Evolutionary conservation across 805 yeast species (phyloP).

Genomic region (Candida khao-thaluensis): DNA sequence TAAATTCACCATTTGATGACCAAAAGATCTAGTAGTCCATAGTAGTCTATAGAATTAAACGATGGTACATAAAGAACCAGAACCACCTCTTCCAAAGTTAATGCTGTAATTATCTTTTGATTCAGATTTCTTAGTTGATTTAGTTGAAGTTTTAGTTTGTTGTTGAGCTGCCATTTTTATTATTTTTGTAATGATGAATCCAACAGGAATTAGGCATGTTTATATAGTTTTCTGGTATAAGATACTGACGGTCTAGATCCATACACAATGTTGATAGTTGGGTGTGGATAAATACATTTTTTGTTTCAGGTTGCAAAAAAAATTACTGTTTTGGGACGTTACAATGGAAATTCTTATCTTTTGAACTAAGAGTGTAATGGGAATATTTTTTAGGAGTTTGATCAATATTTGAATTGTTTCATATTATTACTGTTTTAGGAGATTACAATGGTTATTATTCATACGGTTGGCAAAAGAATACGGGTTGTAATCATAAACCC

Average conservation of each 20-base stretch:
- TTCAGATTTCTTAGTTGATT: slow-evolving; percentile 3
- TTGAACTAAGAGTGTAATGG: too few species aligned
- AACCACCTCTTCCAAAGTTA: slow-evolving; percentile 2
- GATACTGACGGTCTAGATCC: too few species aligned
- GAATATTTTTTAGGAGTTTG: background rate
- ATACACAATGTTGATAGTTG: too few species aligned
- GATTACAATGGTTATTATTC: too few species aligned
- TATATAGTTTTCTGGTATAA: slow-evolving; percentile 7
- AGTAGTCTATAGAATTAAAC: slow-evolving; percentile 2
- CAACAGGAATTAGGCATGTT: background rate
- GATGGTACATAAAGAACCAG: slow-evolving; percentile 3
- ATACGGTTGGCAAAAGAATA: too few species aligned
- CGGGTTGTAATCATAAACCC: too few species aligned
- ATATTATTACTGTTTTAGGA: too few species aligned
- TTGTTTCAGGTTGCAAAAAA: slow-evolving; percentile 3
- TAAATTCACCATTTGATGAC: slow-evolving; percentile 8
- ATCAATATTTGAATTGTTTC: too few species aligned
- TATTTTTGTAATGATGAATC: slow-evolving; percentile 2
- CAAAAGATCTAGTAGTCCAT: too few species aligned
- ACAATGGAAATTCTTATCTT: too few species aligned
- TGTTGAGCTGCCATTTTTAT: slow-evolving; percentile 8
- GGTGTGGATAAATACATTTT: background rate
- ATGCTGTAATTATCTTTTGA: slow-evolving; percentile 2
- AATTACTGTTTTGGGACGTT: slow-evolving; percentile 4
- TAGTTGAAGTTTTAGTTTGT: slow-evolving; percentile 1